Base-by-base conservation (phyloP, 2,329 filamentous ascomycete species). In the Stemphylium lycopersici region DNA sequence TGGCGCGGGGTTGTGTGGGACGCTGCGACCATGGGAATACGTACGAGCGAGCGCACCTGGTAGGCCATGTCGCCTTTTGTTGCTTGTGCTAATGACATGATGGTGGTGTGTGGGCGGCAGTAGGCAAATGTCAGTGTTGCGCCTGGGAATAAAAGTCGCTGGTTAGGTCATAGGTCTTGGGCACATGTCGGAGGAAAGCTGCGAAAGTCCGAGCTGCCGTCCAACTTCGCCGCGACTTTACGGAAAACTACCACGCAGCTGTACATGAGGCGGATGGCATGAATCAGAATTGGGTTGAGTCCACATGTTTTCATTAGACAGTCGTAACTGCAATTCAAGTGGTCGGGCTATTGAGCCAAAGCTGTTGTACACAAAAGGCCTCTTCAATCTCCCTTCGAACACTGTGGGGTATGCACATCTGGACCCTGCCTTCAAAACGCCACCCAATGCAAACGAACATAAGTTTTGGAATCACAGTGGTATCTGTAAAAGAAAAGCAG, bases 41-140 rank as follows among this genome's bases (percentile, higher is more conserved):
- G 53, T 71, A 76, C 74, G 39, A 76, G 68, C 26, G 74, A 76
- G 56, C 74, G 71, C 55, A 73, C 73, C 68, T 76, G 72, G 55
- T 72, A 74, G 32, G 73, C 65, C 65, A 73, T 69, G 48, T 74
- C 69, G 66, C 66, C 67, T 68, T 72, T 75, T 24, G 56, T 63
- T 55, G 62, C 67, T 58, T 72, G 68, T 61, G 72, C 40, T 60
- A 74, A 63, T 56, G 72, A 73, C 72, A 75, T 75, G 46, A 18
- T 54, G 61, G 52, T 38, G 39, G 48, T 43, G 41, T 54, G 46
- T 45, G 36, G 24, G 22, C 6, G 50, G 38, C n/a, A 38, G 43
- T 51, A 40, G 31, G 13, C 32, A 45, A 32, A 16, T 59, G 50
- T 26, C 43, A 36, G 80, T 77, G 0, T 52, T 61, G 58, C 50